These are phyloP conservation scores for Arthrobotrys entomopaga DNA, from an alignment of 2,329 filamentous ascomycete genomes.

Conservation along the genomic window DNA sequence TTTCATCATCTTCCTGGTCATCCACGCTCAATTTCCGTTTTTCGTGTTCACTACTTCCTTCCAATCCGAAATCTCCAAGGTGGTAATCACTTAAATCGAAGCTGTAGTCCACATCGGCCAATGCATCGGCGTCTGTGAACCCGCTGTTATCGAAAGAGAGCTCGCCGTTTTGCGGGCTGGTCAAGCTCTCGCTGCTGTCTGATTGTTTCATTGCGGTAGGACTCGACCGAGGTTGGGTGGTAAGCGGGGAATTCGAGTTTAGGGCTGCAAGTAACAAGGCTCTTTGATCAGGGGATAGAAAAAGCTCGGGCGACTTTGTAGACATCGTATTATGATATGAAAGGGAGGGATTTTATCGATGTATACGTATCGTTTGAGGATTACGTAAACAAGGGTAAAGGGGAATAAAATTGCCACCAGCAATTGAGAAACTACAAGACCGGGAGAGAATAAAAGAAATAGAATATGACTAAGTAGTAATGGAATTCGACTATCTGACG, in stretches of 20 bases:
- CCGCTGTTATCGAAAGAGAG: constrained; percentile 47
- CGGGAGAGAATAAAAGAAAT: background rate
- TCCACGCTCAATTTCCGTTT: constrained; percentile 64
- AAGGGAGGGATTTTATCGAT: constrained; percentile 58
- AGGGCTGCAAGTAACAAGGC: constrained; percentile 79
- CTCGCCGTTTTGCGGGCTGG: constrained; percentile 59
- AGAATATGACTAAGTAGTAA: constrained; percentile 3
- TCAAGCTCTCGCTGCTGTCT: constrained; percentile 58
- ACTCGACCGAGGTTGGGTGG: constrained; percentile 62
- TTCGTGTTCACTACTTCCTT: constrained; percentile 67
- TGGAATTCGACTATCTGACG: constrained; percentile 7
- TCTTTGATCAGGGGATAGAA: constrained; percentile 80
- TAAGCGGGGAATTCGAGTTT: constrained; percentile 71
- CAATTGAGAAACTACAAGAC: constrained; percentile 18
- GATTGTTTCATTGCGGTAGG: constrained; percentile 49
- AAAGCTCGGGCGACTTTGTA: constrained; percentile 65
- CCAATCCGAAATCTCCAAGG: constrained; percentile 79
- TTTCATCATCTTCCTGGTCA: constrained; percentile 56
- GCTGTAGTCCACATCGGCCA: constrained; percentile 77
- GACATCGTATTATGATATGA: constrained; percentile 23
- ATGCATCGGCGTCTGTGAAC: constrained; percentile 56
- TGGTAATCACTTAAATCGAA: constrained; percentile 81
- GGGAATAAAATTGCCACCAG: constrained; percentile 1
- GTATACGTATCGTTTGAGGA: constrained; percentile 60
- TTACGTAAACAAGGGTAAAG: constrained; percentile 50